Evolutionary conservation across 1,284 basidiomycete genomes (phyloP), one percentile per base, ranked within the genome.

Genomic region (Malassezia cuniculi): DNA sequence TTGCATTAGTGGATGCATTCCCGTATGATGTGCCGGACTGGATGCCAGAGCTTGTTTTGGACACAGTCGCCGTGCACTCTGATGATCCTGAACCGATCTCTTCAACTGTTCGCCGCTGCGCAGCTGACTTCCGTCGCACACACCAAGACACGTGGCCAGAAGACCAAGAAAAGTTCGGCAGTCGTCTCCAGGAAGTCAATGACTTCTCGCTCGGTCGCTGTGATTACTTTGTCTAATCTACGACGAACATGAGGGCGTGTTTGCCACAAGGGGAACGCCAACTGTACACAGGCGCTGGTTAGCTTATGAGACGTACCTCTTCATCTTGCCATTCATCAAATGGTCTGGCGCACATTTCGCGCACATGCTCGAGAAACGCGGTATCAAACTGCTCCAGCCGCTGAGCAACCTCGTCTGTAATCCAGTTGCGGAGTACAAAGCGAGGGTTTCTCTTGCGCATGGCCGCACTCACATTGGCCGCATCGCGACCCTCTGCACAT

Each of bases 11-110:
- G 9, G 79, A 81, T 39, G 82, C 81, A 31, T 84, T 81, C 59
- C 82, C 82, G 0, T 85, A 85, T 67, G 82, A 82, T 0, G 78
- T 85, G 22, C 82, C 84, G 48, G 77, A 76, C 47, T 86, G 82
- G 54, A 73, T 95, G 36, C 93, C 86, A 58, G 77, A 80, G 27
- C 73, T 85, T 36, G 79, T 84, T 26, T 48, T 57, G 21, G 55
- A 59, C n/a, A 59, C 57, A 8, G 46, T 85, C 46, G 80, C 80
- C 4, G 73, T 74, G 56, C 83, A 93, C 67, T 80, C 82, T 2
- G 82, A 85, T 5, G 85, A 89, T 64, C 87, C 89, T 16, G 80
- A 81, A 31, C 89, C 89, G 15, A 84, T 95, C 58, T 83, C 82
- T 17, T 85, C 82, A 3, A 85, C 86, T 5, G 86, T 90, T 57